phyloP scores from a whole-genome alignment of 169 alveolate genomes.

The Ophryocystis elektroscirrha region DNA sequence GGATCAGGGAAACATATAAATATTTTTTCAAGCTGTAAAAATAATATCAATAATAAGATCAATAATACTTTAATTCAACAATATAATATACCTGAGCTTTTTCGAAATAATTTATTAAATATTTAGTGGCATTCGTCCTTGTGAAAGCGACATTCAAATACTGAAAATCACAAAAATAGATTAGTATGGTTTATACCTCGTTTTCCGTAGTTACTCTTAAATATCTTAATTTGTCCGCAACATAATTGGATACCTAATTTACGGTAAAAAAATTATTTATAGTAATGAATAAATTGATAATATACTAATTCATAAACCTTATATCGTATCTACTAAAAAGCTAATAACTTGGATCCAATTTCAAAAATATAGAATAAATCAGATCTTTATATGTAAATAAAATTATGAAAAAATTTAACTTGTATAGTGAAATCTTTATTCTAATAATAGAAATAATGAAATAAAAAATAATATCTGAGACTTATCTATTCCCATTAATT shows the following conservation, averaged over 20 bases:
- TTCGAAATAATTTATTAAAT: constrained; percentile 46
- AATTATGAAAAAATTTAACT: too few species aligned
- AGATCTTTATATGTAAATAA: too few species aligned
- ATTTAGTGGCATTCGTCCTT: constrained; percentile 58
- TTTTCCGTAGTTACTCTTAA: background rate
- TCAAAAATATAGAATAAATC: too few species aligned
- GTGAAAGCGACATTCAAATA: constrained; percentile 41
- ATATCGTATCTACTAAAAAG: too few species aligned
- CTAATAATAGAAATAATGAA: too few species aligned
- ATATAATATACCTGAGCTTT: constrained; percentile 28
- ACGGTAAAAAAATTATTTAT: background rate
- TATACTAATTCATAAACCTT: background rate
- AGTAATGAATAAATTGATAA: background rate
- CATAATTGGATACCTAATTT: too few species aligned
- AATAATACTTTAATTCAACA: background rate
- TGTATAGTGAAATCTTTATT: too few species aligned
- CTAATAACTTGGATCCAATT: too few species aligned
- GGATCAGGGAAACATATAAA: constrained; percentile 70
- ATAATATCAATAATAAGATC: background rate
- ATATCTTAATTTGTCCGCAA: background rate
- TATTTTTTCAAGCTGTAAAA: constrained; percentile 34
- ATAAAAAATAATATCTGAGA: too few species aligned
- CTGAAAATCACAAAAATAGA: constrained; percentile 4
- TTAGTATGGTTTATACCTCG: background rate
- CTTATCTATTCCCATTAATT: too few species aligned